A percentile compares a stretch with the other conserved stretches of the same genome.
These are phyloP conservation scores for Parsonsia alboflavescens DNA, from an alignment of 257 asterid genomes.

Conservation along the genomic window DNA sequence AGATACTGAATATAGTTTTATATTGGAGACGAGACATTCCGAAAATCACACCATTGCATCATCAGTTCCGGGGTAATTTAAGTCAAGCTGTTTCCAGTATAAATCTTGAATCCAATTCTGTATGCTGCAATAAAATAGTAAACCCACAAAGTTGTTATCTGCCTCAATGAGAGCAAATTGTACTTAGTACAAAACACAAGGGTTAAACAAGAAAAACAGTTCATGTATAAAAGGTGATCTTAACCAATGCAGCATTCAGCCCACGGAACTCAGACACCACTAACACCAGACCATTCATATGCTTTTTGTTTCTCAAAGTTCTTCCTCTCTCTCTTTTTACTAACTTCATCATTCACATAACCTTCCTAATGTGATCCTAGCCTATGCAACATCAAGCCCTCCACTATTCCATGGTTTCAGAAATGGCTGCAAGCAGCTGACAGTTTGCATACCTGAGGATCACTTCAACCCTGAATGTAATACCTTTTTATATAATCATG, in stretches of 20 bases:
- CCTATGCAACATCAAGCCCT: background rate
- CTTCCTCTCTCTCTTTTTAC: background rate
- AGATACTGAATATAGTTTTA: background rate
- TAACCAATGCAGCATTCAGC: background rate
- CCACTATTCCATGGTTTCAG: background rate
- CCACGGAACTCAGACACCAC: background rate
- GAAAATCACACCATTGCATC: conserved; percentile 65
- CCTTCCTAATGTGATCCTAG: background rate
- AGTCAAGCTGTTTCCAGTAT: conserved; percentile 95
- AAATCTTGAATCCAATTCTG: conserved; percentile 96
- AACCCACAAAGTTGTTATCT: background rate
- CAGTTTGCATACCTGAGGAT: background rate
- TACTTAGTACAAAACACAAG: background rate
- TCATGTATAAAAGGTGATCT: background rate
- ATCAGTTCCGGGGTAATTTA: conserved; percentile 82
- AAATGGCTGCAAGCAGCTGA: background rate
- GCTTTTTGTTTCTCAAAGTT: background rate
- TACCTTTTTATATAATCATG: background rate
- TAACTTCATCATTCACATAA: background rate
- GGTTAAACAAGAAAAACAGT: background rate
- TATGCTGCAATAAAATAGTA: conserved; percentile 47
- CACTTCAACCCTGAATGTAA: background rate
- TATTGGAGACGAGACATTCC: background rate
- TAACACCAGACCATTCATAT: background rate
- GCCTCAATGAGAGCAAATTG: background rate